Evolutionary conservation across 306 rosid species (phyloP).

Genomic region (Casuarina equisetifolia): DNA sequence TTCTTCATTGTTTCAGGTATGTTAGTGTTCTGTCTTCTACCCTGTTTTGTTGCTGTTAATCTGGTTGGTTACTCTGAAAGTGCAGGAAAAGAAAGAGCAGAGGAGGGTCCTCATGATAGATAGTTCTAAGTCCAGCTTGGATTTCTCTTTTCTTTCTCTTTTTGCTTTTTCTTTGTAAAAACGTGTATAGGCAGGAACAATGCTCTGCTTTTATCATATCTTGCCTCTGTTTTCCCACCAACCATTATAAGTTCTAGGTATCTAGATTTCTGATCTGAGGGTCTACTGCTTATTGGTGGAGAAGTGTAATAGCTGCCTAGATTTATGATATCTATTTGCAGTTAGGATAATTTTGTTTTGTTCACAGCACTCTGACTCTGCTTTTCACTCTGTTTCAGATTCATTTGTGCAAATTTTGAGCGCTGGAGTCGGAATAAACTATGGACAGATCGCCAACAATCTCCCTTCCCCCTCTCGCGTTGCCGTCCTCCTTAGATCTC

Average conservation of each 20-base stretch:
- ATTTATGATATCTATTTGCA: not conserved
- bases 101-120: not conserved
- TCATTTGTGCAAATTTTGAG: constrained; percentile 39
- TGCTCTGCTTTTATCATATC: too few relatives aligned
- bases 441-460: constrained; percentile 80
- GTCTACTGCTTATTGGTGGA: not conserved
- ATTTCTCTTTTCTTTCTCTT: not conserved
- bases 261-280: constrained; percentile 11
- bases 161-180: too few relatives aligned
- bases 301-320: not conserved
- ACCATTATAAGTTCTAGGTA: not conserved
- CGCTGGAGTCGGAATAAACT: constrained; percentile 73
- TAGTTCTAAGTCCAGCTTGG: not conserved
- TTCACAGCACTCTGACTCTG: constrained; percentile 7
- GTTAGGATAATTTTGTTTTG: not conserved
- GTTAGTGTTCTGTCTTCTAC: not conserved
- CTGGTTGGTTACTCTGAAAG: constrained; percentile 24
- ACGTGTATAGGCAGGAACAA: too few relatives aligned
- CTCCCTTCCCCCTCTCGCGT: constrained; percentile 72
- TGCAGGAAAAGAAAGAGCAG: not conserved
- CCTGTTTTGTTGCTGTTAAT: constrained; percentile 12
- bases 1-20: constrained; percentile 58
- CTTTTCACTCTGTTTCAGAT: constrained; percentile 43
- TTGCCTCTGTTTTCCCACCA: too few relatives aligned
- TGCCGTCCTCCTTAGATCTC: constrained; percentile 49